Evolutionary conservation across 2,329 filamentous ascomycete species (phyloP), one percentile per base, ranked within the genome.

Genomic region (Chrysoporthe austroafricana): DNA sequence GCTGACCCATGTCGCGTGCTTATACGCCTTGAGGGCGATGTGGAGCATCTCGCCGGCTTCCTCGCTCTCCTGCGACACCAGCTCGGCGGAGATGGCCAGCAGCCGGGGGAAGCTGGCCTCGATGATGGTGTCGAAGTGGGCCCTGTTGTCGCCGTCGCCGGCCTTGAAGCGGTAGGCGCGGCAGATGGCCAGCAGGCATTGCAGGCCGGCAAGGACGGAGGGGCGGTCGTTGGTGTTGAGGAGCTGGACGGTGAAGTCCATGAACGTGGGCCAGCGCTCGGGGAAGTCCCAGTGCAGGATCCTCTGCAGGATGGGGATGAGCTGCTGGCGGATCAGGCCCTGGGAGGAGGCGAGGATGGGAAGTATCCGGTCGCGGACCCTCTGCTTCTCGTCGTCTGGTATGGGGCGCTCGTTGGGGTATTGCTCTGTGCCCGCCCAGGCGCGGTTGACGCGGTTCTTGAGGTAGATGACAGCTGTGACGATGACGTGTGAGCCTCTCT

Each of bases 21-120:
- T 99, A 82, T 97, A 99, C 48, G 94, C 91, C 84, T 99, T 99
- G 76, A 99, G 86, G 66, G 96, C 93, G 68, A 96, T 90, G 77
- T 96, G 92, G 73, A 99, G 85, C 92, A 99, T 98, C 82, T 98
- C 96, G 69, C 93, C 95, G 21, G 95, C 96, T 80, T 99, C 96
- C 73, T 96, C 84, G 77, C 93, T 97, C 76, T 92, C 92, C 82
- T 98, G 94, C 73, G 93, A 91, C 58, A 97, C 91, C 74, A 98
- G 83, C 78, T 92, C 91, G 76, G 93, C 94, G 73, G 94, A 96
- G 75, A 99, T 96, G 70, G 86, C 85, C 73, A 98, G 84, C 71
- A 98, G 84, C 71, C 94, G 90, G 26, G 96, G 94, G 81, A 99
- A 99, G 68, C 93, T 93, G 69, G 90, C 88, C 78, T 94, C 92